phyloP scores from a whole-genome alignment of 75 land plant genomes.

The Sequoiadendron giganteum region DNA sequence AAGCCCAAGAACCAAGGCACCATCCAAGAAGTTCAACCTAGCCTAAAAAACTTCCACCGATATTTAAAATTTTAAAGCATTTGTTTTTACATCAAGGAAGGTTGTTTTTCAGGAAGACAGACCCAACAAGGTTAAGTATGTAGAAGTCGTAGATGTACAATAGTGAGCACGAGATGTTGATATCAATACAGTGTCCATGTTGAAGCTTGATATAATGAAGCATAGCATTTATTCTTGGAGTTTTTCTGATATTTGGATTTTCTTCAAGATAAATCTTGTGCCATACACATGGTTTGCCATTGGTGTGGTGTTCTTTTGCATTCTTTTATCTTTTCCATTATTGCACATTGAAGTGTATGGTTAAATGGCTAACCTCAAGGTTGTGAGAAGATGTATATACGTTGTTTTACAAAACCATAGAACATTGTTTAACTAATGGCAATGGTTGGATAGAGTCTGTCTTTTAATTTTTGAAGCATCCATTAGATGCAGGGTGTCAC shows the following conservation, averaged over 20 bases:
- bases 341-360: neutral
- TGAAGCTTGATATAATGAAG: neutral
- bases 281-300: too few relatives aligned
- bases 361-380: neutral
- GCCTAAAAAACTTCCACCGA: neutral
- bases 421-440: neutral
- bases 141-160: neutral
- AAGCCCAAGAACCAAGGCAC: too few relatives aligned
- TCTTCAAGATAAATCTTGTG: too few relatives aligned
- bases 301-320: too few relatives aligned
- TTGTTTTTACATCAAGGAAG: neutral
- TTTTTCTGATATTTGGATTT: too few relatives aligned
- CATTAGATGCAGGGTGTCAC: neutral
- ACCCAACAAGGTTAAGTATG: neutral
- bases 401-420: neutral
- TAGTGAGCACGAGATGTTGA: neutral
- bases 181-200: neutral
- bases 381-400: neutral
- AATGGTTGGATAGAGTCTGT: neutral
- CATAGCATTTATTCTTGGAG: neutral
- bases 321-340: neutral
- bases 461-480: neutral
- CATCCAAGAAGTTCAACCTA: neutral
- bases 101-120: neutral
- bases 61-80: too few relatives aligned